Percentiles rank a stretch among this genome's conserved stretches.
Evolutionary conservation across 1,284 basidiomycete genomes (phyloP).

Genomic region (Ganoderma multipileum): DNA sequence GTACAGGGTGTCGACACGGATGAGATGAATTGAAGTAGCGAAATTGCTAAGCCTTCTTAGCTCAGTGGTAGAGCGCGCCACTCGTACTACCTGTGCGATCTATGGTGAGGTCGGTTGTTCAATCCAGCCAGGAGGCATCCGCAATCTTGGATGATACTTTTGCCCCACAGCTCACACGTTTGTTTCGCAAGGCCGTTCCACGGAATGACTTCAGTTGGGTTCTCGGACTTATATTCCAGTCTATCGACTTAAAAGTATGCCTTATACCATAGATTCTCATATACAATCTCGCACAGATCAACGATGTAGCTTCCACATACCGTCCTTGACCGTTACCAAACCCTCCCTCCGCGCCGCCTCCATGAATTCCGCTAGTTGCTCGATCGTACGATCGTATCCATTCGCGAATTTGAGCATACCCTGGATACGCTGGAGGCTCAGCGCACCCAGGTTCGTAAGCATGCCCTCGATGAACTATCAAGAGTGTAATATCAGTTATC

Average conservation of each 20-base stretch:
- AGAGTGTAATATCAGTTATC: neutral
- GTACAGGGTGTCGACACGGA: neutral
- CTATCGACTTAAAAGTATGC: too few species aligned
- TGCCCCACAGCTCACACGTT: too few species aligned
- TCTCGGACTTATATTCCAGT: too few species aligned
- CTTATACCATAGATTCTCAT: neutral
- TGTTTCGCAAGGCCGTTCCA: too few species aligned
- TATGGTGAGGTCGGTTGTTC: constrained; percentile 55
- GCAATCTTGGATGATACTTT: too few species aligned
- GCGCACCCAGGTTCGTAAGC: constrained; percentile 81
- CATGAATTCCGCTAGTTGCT: constrained; percentile 80
- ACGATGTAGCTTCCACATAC: constrained; percentile 72
- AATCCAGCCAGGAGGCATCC: constrained; percentile 51
- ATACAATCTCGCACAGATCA: constrained; percentile 19
- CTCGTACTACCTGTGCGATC: constrained; percentile 38
- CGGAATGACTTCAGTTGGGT: too few species aligned
- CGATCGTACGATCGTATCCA: constrained; percentile 77
- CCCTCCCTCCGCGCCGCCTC: constrained; percentile 81
- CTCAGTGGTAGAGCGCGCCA: constrained; percentile 46
- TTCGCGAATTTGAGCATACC: constrained; percentile 83
- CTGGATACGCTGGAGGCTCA: constrained; percentile 81
- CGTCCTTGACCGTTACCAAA: constrained; percentile 72
- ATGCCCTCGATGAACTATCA: constrained; percentile 83
- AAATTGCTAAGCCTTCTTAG: constrained; percentile 38
- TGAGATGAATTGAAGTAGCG: neutral